These are phyloP conservation scores for Rhynchospora tenuis DNA, from an alignment of 176 grass and related monocot species.

Conservation along the genomic window DNA sequence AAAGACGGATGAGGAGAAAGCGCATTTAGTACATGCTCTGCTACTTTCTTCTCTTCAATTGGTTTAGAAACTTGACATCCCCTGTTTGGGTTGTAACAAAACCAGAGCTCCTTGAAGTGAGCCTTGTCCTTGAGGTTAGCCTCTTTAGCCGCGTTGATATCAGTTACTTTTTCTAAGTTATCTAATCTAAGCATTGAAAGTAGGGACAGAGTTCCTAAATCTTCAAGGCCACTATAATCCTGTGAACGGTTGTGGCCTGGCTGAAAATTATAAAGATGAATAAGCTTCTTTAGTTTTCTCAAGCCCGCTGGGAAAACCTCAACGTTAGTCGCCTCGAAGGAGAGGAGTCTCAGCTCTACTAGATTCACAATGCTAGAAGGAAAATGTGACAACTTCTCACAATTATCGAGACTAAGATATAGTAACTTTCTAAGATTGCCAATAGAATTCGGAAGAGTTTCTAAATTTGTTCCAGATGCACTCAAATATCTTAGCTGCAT, in stretches of 20 bases:
- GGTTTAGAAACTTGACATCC: neutral
- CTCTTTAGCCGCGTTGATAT: neutral
- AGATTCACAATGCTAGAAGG: slow-evolving; percentile 18
- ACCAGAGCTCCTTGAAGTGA: neutral
- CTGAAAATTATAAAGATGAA: slow-evolving; percentile 22
- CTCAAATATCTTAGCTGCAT: slow-evolving; percentile 5
- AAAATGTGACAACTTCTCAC: neutral
- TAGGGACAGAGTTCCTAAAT: slow-evolving; percentile 13
- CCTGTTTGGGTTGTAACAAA: neutral
- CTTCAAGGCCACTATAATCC: slow-evolving; percentile 3
- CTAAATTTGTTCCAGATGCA: neutral
- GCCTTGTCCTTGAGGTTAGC: neutral
- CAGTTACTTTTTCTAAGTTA: neutral
- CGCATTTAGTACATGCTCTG: neutral
- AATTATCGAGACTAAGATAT: slow-evolving; percentile 8
- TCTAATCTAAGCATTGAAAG: slow-evolving; percentile 9
- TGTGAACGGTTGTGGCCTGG: neutral
- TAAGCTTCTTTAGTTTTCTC: slow-evolving; percentile 5
- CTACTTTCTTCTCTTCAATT: neutral
- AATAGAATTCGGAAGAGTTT: slow-evolving; percentile 16
- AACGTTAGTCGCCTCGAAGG: neutral
- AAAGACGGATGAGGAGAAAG: neutral
- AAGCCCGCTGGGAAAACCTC: slow-evolving; percentile 31
- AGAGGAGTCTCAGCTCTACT: slow-evolving; percentile 9
- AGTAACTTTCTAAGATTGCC: slow-evolving; percentile 20